phyloP scores from a whole-genome alignment of 441 rosid species.

The Gossypium lobatum region DNA sequence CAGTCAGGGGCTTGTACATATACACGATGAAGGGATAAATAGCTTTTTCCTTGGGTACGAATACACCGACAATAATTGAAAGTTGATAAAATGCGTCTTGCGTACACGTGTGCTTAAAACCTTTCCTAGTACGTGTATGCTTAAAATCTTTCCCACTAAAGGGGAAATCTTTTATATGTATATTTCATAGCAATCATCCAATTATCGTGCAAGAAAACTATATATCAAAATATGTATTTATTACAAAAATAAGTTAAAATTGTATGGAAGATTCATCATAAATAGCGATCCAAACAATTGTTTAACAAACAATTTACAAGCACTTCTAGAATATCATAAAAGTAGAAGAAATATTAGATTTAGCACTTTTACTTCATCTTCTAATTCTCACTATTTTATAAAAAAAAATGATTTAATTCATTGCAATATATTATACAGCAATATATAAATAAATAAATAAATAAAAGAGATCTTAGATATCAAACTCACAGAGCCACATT shows the following conservation, averaged over 20 bases:
- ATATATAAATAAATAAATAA: not conserved
- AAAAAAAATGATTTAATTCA: not conserved
- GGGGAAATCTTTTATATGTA: not conserved
- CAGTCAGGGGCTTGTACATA: not conserved
- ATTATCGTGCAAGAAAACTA: not conserved
- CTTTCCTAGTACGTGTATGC: not conserved
- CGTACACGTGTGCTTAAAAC: not conserved
- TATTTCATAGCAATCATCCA: not conserved
- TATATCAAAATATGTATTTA: not conserved
- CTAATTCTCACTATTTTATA: not conserved
- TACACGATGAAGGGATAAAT: not conserved
- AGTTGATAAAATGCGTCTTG: not conserved
- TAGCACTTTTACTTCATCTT: not conserved
- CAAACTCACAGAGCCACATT: not conserved
- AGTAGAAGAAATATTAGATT: not conserved
- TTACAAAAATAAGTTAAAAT: not conserved
- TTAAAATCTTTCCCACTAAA: not conserved
- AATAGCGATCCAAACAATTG: not conserved
- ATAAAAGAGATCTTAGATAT: not conserved
- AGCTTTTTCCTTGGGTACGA: not conserved
- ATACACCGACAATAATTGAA: not conserved
- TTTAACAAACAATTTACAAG: not conserved
- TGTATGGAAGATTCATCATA: not conserved
- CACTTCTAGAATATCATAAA: not conserved
- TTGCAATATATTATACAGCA: not conserved